Conservation (phyloP, 139 green algal species). For the Chlorella sorokiniana region DNA sequence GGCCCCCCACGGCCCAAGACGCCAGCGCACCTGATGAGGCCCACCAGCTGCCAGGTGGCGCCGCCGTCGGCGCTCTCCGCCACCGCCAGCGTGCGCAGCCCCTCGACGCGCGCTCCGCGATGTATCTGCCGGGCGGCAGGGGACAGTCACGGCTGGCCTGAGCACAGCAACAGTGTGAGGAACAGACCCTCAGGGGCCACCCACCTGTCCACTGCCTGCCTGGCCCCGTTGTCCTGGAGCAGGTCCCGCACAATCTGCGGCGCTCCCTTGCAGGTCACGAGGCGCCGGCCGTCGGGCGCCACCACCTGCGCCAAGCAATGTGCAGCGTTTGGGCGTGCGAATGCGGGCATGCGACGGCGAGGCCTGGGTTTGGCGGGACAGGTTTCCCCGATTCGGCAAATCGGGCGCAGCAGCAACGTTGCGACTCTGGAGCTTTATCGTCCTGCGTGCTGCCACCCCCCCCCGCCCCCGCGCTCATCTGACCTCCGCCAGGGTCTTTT, state of each 20-base stretch:
- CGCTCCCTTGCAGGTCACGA: constrained; percentile 47
- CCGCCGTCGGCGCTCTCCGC: constrained; percentile 36
- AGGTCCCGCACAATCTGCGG: constrained; percentile 45
- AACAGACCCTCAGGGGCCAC: background rate
- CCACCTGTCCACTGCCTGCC: constrained; percentile 11
- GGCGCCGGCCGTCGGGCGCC: background rate
- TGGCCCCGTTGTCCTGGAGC: constrained; percentile 27
- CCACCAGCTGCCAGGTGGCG: constrained; percentile 45
- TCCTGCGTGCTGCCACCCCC: background rate
- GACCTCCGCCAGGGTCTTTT: constrained; percentile 48
- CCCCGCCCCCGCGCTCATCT: background rate
- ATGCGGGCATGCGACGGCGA: no score
- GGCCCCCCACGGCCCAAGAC: no score
- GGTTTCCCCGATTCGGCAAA: no score
- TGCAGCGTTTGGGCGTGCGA: no score
- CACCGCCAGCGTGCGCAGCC: constrained; percentile 50
- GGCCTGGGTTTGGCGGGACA: no score
- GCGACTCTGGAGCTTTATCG: background rate
- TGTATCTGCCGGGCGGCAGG: constrained; percentile 24
- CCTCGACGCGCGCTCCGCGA: constrained; percentile 38
- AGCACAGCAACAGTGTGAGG: background rate
- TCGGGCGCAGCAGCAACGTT: background rate
- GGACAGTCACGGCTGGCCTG: background rate
- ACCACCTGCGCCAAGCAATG: no score
- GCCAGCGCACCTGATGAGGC: constrained; percentile 52